A percentile compares a stretch with the other conserved stretches of the same genome.
phyloP scores from a whole-genome alignment of 208 protist genomes.

The Leishmania tropica region DNA sequence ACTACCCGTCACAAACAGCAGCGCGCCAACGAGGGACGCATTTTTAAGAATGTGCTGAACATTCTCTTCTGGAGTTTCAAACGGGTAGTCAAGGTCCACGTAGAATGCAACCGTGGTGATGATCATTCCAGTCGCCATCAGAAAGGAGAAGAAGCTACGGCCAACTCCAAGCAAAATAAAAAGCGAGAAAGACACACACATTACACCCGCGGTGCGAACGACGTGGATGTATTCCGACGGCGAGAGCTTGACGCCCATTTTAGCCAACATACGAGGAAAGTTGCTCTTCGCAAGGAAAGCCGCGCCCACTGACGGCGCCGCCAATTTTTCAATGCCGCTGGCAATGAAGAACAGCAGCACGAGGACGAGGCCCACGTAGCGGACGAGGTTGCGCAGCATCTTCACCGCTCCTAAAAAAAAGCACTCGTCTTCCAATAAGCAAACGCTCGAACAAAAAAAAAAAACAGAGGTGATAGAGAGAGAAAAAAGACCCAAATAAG shows the following conservation, averaged over 20 bases:
- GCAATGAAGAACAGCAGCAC: conserved; percentile 61
- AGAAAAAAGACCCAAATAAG: not conserved
- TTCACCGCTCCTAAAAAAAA: not conserved
- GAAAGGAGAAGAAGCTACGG: conserved; percentile 77
- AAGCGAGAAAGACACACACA: conserved; percentile 72
- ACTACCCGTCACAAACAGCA: conserved; percentile 76
- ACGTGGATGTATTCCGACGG: conserved; percentile 52
- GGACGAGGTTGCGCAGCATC: conserved; percentile 52
- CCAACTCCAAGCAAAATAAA: conserved; percentile 84
- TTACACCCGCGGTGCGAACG: conserved; percentile 55
- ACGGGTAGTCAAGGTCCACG: conserved; percentile 53
- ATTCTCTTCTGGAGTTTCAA: conserved; percentile 35
- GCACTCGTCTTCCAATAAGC: not conserved
- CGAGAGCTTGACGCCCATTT: conserved; percentile 23
- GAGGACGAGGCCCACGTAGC: conserved; percentile 67
- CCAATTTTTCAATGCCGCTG: conserved; percentile 56
- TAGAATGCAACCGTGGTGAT: conserved; percentile 64
- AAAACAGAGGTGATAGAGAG: not conserved
- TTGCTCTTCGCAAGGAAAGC: conserved; percentile 68
- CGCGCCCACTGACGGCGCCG: conserved; percentile 43
- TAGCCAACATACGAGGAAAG: conserved; percentile 54
- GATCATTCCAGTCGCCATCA: conserved; percentile 56
- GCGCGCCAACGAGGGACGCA: conserved; percentile 57
- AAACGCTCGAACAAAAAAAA: not conserved
- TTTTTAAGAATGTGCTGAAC: conserved; percentile 63